Conservation (phyloP, 352 stramenopile genomes). For the Phytophthora fragariae region DNA sequence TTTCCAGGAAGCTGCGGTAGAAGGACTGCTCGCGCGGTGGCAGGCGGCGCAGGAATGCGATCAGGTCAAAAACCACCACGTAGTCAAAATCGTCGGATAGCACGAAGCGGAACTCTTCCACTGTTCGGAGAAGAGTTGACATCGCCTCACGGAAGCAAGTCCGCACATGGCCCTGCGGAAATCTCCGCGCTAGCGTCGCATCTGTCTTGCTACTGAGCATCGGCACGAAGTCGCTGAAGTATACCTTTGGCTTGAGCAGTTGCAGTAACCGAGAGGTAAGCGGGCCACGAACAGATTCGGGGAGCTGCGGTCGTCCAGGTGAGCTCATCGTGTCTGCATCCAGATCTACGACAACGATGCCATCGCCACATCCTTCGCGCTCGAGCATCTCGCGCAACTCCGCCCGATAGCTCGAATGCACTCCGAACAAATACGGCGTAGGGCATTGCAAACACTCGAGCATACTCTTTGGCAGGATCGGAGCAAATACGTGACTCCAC, state of each 20-base stretch:
- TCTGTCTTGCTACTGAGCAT: constrained; percentile 53
- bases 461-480: constrained; percentile 83
- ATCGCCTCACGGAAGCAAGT: constrained; percentile 65
- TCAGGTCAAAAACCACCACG: constrained; percentile 86
- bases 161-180: constrained; percentile 68
- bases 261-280: constrained; percentile 63
- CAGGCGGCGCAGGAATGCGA: constrained; percentile 69
- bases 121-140: constrained; percentile 54
- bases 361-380: constrained; percentile 75
- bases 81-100: constrained; percentile 90
- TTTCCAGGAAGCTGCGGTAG: constrained; percentile 85
- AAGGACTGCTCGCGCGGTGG: constrained; percentile 67
- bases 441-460: constrained; percentile 86
- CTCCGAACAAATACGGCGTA: constrained; percentile 88
- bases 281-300: constrained; percentile 48
- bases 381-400: constrained; percentile 80
- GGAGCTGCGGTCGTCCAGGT: constrained; percentile 50
- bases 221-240: constrained; percentile 80
- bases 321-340: constrained; percentile 68
- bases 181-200: constrained; percentile 40
- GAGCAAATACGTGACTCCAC: constrained; percentile 90
- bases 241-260: constrained; percentile 76
- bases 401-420: constrained; percentile 73
- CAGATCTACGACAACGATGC: constrained; percentile 78
- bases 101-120: constrained; percentile 87